phyloP scores from a whole-genome alignment of 345 rosid species.

The Sonneratia alba region DNA sequence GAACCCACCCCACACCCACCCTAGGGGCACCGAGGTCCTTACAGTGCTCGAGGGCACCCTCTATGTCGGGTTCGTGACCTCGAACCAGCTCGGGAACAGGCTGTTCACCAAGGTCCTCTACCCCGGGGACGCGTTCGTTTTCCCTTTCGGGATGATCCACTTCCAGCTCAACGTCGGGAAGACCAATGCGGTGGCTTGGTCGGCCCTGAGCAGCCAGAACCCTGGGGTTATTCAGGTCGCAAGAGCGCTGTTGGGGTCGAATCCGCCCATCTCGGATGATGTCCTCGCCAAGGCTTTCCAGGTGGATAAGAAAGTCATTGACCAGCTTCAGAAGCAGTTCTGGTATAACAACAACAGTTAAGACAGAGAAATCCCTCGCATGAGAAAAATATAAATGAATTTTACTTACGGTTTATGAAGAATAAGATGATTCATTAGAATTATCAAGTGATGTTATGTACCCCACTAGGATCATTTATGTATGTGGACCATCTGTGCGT shows the following conservation, averaged over 20 bases:
- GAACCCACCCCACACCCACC: slow-evolving; percentile 19
- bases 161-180: slow-evolving; percentile 18
- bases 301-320: slow-evolving; percentile 11
- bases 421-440: too few species aligned
- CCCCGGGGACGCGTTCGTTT: slow-evolving; percentile 15
- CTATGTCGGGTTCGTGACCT: slow-evolving; percentile 15
- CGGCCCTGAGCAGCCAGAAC: slow-evolving; percentile 17
- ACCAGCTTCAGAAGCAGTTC: slow-evolving; percentile 10
- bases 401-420: too few species aligned
- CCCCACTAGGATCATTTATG: too few species aligned
- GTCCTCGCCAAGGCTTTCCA: slow-evolving; percentile 15
- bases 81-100: slow-evolving; percentile 15
- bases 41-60: slow-evolving; percentile 11
- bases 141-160: slow-evolving; percentile 18
- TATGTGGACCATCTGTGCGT: too few species aligned
- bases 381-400: too few species aligned
- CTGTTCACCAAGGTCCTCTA: slow-evolving; percentile 16
- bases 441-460: too few species aligned
- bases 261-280: slow-evolving; percentile 9
- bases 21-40: slow-evolving; percentile 14
- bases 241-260: slow-evolving; percentile 11
- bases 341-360: slow-evolving; percentile 11
- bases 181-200: slow-evolving; percentile 10
- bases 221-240: slow-evolving; percentile 15
- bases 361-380: too few species aligned